A percentile compares a stretch with the other conserved stretches of the same genome.
Conservation (phyloP, 2,329 filamentous ascomycete species). For the Aureobasidium pullulans region DNA sequence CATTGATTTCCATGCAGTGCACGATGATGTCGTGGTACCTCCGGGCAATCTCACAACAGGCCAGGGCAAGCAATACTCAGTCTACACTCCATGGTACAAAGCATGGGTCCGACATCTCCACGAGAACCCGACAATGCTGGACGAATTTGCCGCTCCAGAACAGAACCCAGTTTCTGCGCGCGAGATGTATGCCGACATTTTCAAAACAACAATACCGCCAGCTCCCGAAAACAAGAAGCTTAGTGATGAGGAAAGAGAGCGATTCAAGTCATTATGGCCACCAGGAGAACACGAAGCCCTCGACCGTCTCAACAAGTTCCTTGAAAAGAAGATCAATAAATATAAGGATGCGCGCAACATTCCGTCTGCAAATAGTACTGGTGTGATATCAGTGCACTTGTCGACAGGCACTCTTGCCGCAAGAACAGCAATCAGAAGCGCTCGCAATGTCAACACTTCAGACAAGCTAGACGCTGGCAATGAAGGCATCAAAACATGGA, state of each 20-base stretch:
- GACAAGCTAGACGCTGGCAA: constrained; percentile 59
- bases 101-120: constrained; percentile 69
- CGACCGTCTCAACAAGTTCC: constrained; percentile 58
- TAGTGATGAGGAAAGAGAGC: constrained; percentile 49
- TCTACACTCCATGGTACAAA: constrained; percentile 77
- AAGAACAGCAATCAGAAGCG: constrained; percentile 58
- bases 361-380: constrained; percentile 56
- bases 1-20: constrained; percentile 62
- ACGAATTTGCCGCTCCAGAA: constrained; percentile 51
- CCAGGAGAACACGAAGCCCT: constrained; percentile 67
- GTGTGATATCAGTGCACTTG: constrained; percentile 64
- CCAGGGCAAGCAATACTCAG: constrained; percentile 69
- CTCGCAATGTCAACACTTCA: constrained; percentile 55
- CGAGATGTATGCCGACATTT: constrained; percentile 68
- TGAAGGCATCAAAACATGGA: constrained; percentile 64
- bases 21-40: constrained; percentile 76
- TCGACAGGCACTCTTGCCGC: constrained; percentile 61
- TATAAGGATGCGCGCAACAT: constrained; percentile 63
- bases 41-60: constrained; percentile 63
- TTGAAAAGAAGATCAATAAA: constrained; percentile 52
- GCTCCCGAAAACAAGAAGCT: constrained; percentile 58
- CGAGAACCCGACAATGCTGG: constrained; percentile 58
- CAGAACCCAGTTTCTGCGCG: constrained; percentile 49
- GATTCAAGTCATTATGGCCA: constrained; percentile 58
- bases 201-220: constrained; percentile 67